Conservation (phyloP, 495 filamentous ascomycete species). For the Tuber borchii region DNA sequence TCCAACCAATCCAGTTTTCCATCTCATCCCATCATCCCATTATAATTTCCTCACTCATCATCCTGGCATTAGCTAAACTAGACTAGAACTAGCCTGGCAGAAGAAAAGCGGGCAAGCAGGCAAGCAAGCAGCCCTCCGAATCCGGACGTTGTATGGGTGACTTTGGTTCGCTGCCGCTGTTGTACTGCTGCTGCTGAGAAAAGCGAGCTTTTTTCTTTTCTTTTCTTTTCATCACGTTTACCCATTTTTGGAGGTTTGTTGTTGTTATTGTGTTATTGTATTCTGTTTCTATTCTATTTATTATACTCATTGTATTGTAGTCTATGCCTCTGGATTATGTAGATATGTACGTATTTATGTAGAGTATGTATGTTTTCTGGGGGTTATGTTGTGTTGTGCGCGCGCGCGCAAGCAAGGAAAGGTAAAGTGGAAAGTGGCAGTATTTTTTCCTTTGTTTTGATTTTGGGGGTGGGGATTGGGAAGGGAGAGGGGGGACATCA, state of each 20-base stretch:
- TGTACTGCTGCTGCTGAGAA: not conserved
- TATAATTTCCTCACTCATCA: not conserved
- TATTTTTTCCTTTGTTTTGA: not conserved
- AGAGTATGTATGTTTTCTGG: not conserved
- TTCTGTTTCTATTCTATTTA: slow-evolving; percentile 10
- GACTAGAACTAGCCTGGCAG: not conserved
- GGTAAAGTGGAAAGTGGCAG: not conserved
- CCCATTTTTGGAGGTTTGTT: slow-evolving; percentile 29
- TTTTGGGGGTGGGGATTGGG: not conserved
- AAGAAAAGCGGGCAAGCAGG: not conserved
- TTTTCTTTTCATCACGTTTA: slow-evolving; percentile 17
- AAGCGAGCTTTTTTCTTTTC: not conserved
- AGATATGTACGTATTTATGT: not conserved
- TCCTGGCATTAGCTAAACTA: not conserved
- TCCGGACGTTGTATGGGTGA: not conserved
- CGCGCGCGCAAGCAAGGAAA: not conserved
- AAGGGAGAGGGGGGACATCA: not conserved
- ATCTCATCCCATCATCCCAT: not conserved
- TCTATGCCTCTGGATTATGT: not conserved
- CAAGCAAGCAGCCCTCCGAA: not conserved
- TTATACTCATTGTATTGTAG: not conserved
- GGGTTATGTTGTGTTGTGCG: not conserved
- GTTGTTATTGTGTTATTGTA: slow-evolving; percentile 19
- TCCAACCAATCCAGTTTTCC: not conserved
- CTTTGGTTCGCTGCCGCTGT: not conserved